Base-by-base conservation (phyloP, 345 rosid genomes). In the Eutrema japonicum region DNA sequence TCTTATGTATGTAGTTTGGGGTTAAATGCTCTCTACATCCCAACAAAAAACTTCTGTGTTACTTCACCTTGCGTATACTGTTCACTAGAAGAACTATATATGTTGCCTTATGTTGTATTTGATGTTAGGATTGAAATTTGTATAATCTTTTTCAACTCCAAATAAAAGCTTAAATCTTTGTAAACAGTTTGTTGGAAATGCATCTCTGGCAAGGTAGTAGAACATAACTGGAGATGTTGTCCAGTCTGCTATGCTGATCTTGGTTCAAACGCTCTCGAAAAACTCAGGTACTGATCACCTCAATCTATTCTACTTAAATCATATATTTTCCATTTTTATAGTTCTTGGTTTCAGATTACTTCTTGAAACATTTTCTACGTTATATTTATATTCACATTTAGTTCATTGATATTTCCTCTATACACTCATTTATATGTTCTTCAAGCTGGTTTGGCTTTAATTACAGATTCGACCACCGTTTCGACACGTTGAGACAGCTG, bases 131-230 rank as follows among this genome's bases (percentile, higher is more conserved):
- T 8, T 37, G 10, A 7, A 8, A 7, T 13, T 12, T 29, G 3
- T 10, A 7, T 22, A 2, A 43, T 8, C 6, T 40, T 26, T 7
- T 37, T 37, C 40, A 37, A 37, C 40, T 37, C 0, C 2, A 6
- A 37, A 37, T 37, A 37, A 8, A 37, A 6, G 0, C 13, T 35
- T 35, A 14, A 48, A 11, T 14, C 2, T 53, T 41, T 54, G 5
- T 54, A 16, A 30, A 42, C 43, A 68, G 64, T 68, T 32, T 68
- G 72, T 2, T 43, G 43, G 53, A 55, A 11, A 43, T 68, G 64
- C 16, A 68, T 68, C n/a, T 1, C 43, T 18, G 64, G 5, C 4
- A 43, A 68, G 8, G 32, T 68, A 4, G 43, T 22, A 16, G 3
- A 68, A 55, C n/a, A 68, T 10, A 10, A 2, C 6, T 55, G 42